These are phyloP conservation scores for Pleurostoma richardsiae DNA, from an alignment of 2,329 filamentous ascomycete genomes.

Conservation along the genomic window DNA sequence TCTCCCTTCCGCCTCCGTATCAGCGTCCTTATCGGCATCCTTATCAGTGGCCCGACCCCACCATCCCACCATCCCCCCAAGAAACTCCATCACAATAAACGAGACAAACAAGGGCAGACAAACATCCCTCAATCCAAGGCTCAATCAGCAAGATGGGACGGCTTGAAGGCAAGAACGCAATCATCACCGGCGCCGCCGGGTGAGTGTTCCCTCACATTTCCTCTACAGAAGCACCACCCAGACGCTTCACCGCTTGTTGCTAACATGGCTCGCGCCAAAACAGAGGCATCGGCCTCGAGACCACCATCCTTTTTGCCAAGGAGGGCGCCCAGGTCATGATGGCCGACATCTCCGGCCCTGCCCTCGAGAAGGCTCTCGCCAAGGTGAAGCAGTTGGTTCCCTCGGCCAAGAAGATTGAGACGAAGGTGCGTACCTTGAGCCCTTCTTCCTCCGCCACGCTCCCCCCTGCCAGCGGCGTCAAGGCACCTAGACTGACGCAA, in stretches of 20 bases:
- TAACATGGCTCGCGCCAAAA: background rate
- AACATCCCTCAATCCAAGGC: too few species aligned
- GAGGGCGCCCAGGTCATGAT: slow-evolving; percentile 85
- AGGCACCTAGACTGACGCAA: background rate
- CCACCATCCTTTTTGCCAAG: slow-evolving; percentile 79
- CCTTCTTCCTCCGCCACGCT: slow-evolving; percentile 1
- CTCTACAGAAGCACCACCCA: background rate
- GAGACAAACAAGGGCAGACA: too few species aligned
- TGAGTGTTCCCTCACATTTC: slow-evolving; percentile 38
- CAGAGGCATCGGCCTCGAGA: slow-evolving; percentile 91
- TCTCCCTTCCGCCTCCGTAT: too few species aligned
- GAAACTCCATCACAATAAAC: too few species aligned
- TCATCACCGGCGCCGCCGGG: slow-evolving; percentile 85
- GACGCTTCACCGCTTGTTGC: background rate
- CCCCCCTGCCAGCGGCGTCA: background rate
- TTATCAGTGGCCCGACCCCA: too few species aligned
- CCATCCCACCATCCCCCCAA: too few species aligned
- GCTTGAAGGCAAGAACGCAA: slow-evolving; percentile 55
- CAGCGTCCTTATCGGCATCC: too few species aligned
- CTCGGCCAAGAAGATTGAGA: slow-evolving; percentile 54
- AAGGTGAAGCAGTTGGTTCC: slow-evolving; percentile 74
- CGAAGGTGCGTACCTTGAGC: slow-evolving; percentile 30
- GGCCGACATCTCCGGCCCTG: slow-evolving; percentile 76
- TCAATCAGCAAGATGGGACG: slow-evolving; percentile 28
- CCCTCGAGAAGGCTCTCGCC: slow-evolving; percentile 68